Base-by-base conservation (phyloP, 2,329 filamentous ascomycete genomes). In the Ilyonectria sp. region DNA sequence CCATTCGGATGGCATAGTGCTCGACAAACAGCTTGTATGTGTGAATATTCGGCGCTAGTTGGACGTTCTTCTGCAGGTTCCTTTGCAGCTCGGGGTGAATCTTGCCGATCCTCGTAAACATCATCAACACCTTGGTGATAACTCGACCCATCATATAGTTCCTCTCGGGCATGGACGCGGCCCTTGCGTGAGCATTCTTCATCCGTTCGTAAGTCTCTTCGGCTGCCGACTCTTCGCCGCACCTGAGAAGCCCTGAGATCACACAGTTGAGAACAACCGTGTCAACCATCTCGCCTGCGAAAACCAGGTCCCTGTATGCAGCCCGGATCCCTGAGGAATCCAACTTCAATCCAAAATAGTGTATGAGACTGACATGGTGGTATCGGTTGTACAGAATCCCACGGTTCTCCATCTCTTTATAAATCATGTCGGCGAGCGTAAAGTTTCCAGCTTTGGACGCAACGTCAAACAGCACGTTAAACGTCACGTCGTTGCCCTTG, bases 391-490 rank as follows among this genome's bases (percentile, higher is more conserved):
- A 91, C 13, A 84, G 79, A 59, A 95, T 82, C 0, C 89, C 87
- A 33, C 96, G 91, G 15, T 79, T 83, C 56, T 87, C 84, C 91
- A 98, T 95, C 81, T 98, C 95, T 63, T 89, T 86, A 74, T 95
- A 90, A 11, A 98, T 89, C 83, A 94, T 93, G 74, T 98, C 93
- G 4, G 94, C 95, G 23, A 98, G 88, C 1, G 86, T 85, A 71
- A 93, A 97, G 76, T 97, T 96, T 44, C 93, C 93, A 0, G 94
- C 90, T 79, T 96, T 97, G 72, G 94, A 89, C 1, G 96, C 94
- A 11, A 94, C 88, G 76, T 98, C 93, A 74, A 97, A 98, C 13
- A 99, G 86, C 53, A 98, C 92, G 77, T 96, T 97, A 81, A 99
- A 97, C 0, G 95, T 97, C n/a, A 94, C 91, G 55, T 90, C 86